These are phyloP conservation scores for Pyrenochaeta sp. DNA, from an alignment of 2,329 filamentous ascomycete species.

Conservation along the genomic window DNA sequence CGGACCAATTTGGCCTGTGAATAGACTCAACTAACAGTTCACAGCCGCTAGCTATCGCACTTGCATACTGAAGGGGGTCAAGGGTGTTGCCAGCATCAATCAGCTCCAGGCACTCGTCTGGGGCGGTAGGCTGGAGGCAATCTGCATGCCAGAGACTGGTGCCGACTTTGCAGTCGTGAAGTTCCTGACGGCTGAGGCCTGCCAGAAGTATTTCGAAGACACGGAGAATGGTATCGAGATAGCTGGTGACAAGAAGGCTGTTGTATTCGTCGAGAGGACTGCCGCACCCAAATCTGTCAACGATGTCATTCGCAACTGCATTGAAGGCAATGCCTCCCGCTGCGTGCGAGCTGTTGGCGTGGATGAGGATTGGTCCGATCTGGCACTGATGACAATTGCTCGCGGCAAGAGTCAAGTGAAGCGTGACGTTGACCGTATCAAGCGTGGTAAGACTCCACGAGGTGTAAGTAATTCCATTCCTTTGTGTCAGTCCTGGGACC, in stretches of 20 bases:
- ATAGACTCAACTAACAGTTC: constrained; percentile 12
- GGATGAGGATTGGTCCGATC: constrained; percentile 51
- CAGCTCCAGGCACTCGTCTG: constrained; percentile 48
- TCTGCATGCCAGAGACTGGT: constrained; percentile 35
- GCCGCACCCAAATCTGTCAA: constrained; percentile 45
- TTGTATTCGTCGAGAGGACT: constrained; percentile 41
- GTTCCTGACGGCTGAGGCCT: constrained; percentile 46
- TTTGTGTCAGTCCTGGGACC: background rate
- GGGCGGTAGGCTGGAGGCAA: constrained; percentile 47
- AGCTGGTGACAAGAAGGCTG: constrained; percentile 23
- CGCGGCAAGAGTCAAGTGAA: constrained; percentile 39
- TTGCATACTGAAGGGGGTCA: constrained; percentile 38
- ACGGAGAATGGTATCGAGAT: constrained; percentile 47
- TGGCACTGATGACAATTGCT: constrained; percentile 50
- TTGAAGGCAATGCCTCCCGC: constrained; percentile 54
- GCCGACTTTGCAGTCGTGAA: constrained; percentile 36
- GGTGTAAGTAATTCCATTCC: constrained; percentile 47
- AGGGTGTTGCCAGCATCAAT: constrained; percentile 30
- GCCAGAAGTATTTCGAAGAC: constrained; percentile 41
- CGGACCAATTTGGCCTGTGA: background rate
- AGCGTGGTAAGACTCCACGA: constrained; percentile 50
- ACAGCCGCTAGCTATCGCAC: constrained; percentile 33
- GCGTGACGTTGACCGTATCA: constrained; percentile 57
- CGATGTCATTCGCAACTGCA: constrained; percentile 52
- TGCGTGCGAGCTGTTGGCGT: constrained; percentile 56